These are phyloP conservation scores for Carex cristatella DNA, from an alignment of 176 grass and related monocot species.

Conservation along the genomic window DNA sequence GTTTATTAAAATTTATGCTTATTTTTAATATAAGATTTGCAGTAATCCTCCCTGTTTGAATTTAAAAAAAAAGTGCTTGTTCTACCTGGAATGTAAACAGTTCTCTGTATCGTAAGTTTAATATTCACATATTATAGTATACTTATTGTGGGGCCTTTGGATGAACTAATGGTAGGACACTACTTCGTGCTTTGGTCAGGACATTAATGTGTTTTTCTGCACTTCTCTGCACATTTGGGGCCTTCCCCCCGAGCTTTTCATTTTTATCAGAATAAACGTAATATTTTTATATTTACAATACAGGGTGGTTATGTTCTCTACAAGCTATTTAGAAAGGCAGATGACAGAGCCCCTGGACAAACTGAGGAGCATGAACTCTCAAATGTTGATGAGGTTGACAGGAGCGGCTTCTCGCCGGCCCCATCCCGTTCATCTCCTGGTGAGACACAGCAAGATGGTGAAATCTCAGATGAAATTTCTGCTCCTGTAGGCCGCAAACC, in stretches of 20 bases:
- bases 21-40: background rate
- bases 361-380: constrained; percentile 21
- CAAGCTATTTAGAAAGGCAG: constrained; percentile 58
- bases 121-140: background rate
- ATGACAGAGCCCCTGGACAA: constrained; percentile 34
- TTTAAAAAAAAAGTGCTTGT: background rate
- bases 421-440: constrained; percentile 63
- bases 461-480: constrained; percentile 41
- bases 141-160: background rate
- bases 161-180: background rate
- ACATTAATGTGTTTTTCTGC: too few species aligned
- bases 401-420: constrained; percentile 54
- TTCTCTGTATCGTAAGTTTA: background rate
- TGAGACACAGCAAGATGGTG: constrained; percentile 23
- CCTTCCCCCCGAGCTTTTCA: background rate
- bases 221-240: background rate
- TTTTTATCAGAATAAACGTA: background rate
- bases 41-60: background rate
- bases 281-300: background rate
- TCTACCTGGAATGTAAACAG: background rate
- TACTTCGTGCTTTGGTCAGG: background rate
- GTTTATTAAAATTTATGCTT: background rate
- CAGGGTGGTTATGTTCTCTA: constrained; percentile 95
- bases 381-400: constrained; percentile 54
- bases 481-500: constrained; percentile 47